Evolutionary conservation across 495 filamentous ascomycete genomes (phyloP), one percentile per base, ranked within the genome.

Genomic region (Neurospora africana): DNA sequence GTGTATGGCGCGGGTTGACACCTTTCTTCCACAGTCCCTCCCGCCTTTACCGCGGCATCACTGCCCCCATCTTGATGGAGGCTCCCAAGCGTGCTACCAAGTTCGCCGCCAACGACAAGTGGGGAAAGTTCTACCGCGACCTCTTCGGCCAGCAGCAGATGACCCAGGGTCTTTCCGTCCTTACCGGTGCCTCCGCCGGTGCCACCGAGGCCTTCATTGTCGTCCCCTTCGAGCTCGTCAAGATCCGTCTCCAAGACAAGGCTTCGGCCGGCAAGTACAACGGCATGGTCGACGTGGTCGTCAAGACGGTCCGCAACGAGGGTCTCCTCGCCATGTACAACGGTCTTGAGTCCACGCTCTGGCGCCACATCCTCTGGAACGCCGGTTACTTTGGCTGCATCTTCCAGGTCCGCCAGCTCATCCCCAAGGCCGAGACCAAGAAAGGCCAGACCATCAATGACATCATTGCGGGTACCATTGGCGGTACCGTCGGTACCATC

Each of bases 291-390:
- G 95, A 99, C 81, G 91, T 91, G 36, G 91, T 99, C 30, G 80
- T 84, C 75, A 96, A 82, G 87, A 97, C 92, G 41, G 86, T 98
- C 40, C 86, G 87, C 76, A 85, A 89, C 70, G 95, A 99, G 83
- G 95, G 95, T 17, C 83, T 91, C 8, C 81, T 98, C 72, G 92
- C 94, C 70, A 84, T 99, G 83, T 99, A 99, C 87, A 96, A 97
- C 80, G 95, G 95, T 33, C 89, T 99, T 44, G 95, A 99, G 83
- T 93, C 91, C 44, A 99, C 95, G 35, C 84, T 98, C 80, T 99
- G 95, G 95, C 91, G 95, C 74, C 95, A 99, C 83, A 89, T 98
- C 70, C 86, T 98, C 72, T 99, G 95, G 95, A 99, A 99, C 81
- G 87, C 92, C 9, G 95, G 95, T 65, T 99, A 99, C 86, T 99